Conservation (phyloP, 2,329 filamentous ascomycete species). For the Aspergillus ochraceus region DNA sequence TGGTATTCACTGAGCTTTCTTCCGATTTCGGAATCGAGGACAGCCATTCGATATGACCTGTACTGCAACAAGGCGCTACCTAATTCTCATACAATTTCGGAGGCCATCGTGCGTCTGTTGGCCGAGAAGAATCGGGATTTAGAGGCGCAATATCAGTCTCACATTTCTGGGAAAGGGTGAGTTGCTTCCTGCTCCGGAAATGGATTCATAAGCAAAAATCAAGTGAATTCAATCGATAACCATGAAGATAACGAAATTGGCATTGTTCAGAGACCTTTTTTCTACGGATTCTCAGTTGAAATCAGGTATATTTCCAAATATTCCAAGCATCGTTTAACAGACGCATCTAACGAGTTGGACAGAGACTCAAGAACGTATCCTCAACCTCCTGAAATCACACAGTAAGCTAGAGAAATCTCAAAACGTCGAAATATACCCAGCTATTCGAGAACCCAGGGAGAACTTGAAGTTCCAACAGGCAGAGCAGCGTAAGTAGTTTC, state of each 20-base stretch:
- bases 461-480: conserved; percentile 29
- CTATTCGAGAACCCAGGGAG: conserved; percentile 24
- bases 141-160: conserved; percentile 17
- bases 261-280: background rate
- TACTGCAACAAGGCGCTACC: conserved; percentile 13
- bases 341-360: background rate
- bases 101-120: conserved; percentile 1
- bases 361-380: conserved; percentile 12
- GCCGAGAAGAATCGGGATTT: conserved; percentile 5
- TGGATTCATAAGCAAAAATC: no score
- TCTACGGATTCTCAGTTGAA: background rate
- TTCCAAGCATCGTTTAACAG: background rate
- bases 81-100: background rate
- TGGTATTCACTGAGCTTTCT: conserved; percentile 29
- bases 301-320: background rate
- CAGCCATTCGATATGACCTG: conserved; percentile 33
- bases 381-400: conserved; percentile 24
- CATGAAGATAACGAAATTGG: background rate
- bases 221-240: background rate
- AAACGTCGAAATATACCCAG: conserved; percentile 24
- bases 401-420: conserved; percentile 22
- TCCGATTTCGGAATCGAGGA: conserved; percentile 26
- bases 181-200: background rate
- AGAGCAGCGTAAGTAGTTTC: conserved; percentile 24
- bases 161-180: conserved; percentile 4